These are phyloP conservation scores for Astragalus membranaceus DNA, from an alignment of 306 rosid species.

Conservation along the genomic window DNA sequence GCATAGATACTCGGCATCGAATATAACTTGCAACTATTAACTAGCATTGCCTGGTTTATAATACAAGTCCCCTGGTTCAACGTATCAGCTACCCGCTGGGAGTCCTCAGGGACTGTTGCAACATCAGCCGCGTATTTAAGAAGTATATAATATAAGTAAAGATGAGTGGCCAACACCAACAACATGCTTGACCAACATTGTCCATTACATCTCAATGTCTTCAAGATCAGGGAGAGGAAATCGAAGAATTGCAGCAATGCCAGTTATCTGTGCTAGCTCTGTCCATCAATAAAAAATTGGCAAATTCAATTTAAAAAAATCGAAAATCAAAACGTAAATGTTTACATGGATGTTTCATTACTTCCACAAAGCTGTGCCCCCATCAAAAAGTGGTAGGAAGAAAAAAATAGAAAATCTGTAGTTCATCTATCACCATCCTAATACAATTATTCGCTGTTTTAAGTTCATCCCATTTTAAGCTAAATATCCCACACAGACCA, in stretches of 20 bases:
- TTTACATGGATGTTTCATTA: neutral
- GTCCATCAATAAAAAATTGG: slow-evolving; percentile 22
- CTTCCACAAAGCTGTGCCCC: neutral
- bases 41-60: slow-evolving; percentile 8
- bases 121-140: neutral
- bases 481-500: neutral
- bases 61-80: slow-evolving; percentile 1
- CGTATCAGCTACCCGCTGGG: neutral
- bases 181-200: neutral
- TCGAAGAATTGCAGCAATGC: slow-evolving; percentile 87
- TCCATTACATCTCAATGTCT: slow-evolving; percentile 75
- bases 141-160: neutral
- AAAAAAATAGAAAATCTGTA: neutral
- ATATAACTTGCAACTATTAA: slow-evolving; percentile 9
- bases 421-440: neutral
- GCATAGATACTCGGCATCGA: neutral
- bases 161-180: neutral
- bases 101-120: neutral
- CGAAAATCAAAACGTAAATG: neutral
- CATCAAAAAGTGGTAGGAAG: neutral
- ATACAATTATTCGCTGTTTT: neutral
- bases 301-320: neutral
- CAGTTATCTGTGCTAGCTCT: slow-evolving; percentile 65
- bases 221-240: slow-evolving; percentile 96
- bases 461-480: slow-evolving; percentile 8